Evolutionary conservation across 352 stramenopile species (phyloP), one percentile per base, ranked within the genome.

Genomic region (Phytophthora citrophthora): DNA sequence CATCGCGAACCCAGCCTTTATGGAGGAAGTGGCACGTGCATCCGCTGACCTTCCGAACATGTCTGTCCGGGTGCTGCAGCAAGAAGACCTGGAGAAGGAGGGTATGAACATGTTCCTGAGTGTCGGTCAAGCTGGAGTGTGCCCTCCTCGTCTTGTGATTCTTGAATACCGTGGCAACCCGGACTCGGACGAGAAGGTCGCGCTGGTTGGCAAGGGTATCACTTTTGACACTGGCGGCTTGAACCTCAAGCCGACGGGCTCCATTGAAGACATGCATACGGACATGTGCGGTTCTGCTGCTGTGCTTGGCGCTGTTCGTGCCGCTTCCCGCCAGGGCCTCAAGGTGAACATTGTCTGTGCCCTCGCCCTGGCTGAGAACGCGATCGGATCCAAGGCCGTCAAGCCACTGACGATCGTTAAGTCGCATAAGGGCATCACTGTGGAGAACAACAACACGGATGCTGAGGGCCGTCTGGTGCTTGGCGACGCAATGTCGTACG

Each of bases 171-270:
- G 55, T 40, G 87, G 87, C 24, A 86, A 92, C 59, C 78, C 85
- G 1, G 72, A 83, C 13, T 79, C 77, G 11, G 70, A 88, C 6
- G 72, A 90, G 12, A 89, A 77, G 46, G 70, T 95, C 7, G 91
- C 87, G 12, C 64, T 98, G 13, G 90, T 98, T 26, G 95, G 95
- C 38, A 98, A 98, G 73, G 95, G 92, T 15, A 86, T 98, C 46
- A 97, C 89, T 44, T 98, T 98, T 60, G 95, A 98, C 73, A 97
- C 94, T 0, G 95, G 95, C n/a, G 95, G 95, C 12, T 77, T 98
- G 54, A 97, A 98, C 78, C 76, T 98, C 41, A 98, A 98, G 78
- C 89, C 91, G 1, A 95, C 90, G 11, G 82, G 92, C 39, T 78
- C 75, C 64, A 97, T 97, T 11, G 90, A 97, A 57, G 84, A 96